Percentiles rank a stretch among this genome's conserved stretches.
Conservation (phyloP, 805 yeast species). For the Hanseniaspora lachancei region DNA sequence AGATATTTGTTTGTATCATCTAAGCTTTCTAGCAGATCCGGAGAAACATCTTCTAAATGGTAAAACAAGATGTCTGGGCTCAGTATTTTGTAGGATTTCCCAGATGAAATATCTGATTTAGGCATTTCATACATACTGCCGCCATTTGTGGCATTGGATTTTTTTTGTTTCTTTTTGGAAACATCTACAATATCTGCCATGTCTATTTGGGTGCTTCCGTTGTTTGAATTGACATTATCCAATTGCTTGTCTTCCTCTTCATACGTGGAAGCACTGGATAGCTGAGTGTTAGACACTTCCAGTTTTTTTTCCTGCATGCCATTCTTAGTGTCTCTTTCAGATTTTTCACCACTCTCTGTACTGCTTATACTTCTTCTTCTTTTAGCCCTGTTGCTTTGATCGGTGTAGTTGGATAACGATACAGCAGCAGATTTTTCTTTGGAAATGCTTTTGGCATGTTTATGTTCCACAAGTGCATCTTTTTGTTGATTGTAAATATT, state of each 20-base stretch:
- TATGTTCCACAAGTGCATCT: not conserved
- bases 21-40: not conserved
- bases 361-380: not conserved
- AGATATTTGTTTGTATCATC: not conserved
- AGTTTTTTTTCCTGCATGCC: not conserved
- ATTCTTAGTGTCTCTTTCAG: not conserved
- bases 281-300: not conserved
- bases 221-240: not conserved
- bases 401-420: not conserved
- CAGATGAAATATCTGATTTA: not conserved
- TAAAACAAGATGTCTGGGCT: constrained; percentile 3
- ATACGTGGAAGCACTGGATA: not conserved
- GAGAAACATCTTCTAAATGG: not conserved
- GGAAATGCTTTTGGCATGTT: not conserved
- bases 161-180: not conserved
- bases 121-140: not conserved
- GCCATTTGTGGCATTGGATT: not conserved
- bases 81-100: not conserved
- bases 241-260: not conserved
- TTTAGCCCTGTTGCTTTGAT: not conserved
- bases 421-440: constrained; percentile 2
- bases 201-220: not conserved
- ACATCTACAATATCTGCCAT: not conserved
- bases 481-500: not conserved
- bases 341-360: not conserved